A percentile compares a stretch with the other conserved stretches of the same genome.
phyloP scores from a whole-genome alignment of 495 filamentous ascomycete genomes.

The Tuber calosporum region DNA sequence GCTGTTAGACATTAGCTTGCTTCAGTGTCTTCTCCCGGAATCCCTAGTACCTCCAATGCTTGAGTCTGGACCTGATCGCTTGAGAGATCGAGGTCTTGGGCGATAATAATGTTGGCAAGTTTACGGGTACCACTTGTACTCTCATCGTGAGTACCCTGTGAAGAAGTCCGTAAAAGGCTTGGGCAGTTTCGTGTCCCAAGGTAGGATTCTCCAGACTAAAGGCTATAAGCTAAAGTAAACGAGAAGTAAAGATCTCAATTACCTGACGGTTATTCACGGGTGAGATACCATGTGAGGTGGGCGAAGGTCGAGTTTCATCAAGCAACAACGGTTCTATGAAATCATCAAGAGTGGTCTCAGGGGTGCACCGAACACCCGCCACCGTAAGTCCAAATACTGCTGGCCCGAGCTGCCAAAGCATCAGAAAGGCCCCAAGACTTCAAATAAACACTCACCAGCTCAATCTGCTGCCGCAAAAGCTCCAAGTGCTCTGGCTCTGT shows the following conservation, averaged over 20 bases:
- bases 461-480: slow-evolving; percentile 62
- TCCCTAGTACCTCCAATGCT: slow-evolving; percentile 57
- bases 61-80: slow-evolving; percentile 72
- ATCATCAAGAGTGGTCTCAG: slow-evolving; percentile 67
- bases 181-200: slow-evolving; percentile 27
- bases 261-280: slow-evolving; percentile 35
- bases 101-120: slow-evolving; percentile 68
- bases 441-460: slow-evolving; percentile 50
- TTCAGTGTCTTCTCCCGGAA: background rate
- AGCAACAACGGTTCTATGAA: slow-evolving; percentile 65
- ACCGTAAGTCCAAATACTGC: slow-evolving; percentile 64
- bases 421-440: background rate
- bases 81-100: slow-evolving; percentile 67
- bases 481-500: slow-evolving; percentile 56
- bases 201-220: slow-evolving; percentile 29
- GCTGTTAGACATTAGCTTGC: slow-evolving; percentile 45
- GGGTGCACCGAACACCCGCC: slow-evolving; percentile 62
- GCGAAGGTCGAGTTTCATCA: slow-evolving; percentile 25
- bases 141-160: slow-evolving; percentile 28
- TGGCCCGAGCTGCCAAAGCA: slow-evolving; percentile 52
- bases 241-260: slow-evolving; percentile 6
- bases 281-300: slow-evolving; percentile 28
- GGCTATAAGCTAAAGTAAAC: background rate
- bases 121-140: slow-evolving; percentile 17
- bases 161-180: slow-evolving; percentile 28